A percentile compares a stretch with the other conserved stretches of the same genome.
These are phyloP conservation scores for Boletus patriciae DNA, from an alignment of 768 basidiomycete genomes.

Conservation along the genomic window DNA sequence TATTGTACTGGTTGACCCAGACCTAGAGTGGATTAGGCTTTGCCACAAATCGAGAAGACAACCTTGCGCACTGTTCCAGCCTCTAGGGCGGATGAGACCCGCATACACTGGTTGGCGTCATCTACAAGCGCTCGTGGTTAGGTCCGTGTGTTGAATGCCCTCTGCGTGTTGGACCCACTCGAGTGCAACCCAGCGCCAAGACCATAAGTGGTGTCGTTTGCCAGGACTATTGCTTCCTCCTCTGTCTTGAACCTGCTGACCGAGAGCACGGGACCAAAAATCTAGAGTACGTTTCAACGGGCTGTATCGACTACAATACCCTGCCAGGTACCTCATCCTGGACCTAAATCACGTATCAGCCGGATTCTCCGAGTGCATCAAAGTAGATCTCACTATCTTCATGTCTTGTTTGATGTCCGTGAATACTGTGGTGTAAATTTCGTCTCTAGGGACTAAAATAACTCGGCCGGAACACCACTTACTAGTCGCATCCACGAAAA, in stretches of 20 bases:
- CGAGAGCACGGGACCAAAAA: conserved; percentile 91
- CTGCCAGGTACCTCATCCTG: conserved; percentile 30
- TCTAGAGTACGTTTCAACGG: conserved; percentile 44
- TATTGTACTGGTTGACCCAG: conserved; percentile 91
- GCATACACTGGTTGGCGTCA: conserved; percentile 87
- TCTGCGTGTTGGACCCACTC: conserved; percentile 47
- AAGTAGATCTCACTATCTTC: conserved; percentile 68
- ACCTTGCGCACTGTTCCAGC: conserved; percentile 73
- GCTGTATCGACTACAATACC: conserved; percentile 7
- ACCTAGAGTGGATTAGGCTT: conserved; percentile 46
- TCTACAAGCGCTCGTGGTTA: conserved; percentile 36
- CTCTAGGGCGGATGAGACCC: conserved; percentile 81
- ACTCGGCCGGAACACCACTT: conserved; percentile 29
- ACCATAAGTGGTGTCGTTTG: conserved; percentile 89
- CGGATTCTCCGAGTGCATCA: neutral
- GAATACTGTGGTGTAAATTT: conserved; percentile 57
- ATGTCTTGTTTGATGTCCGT: conserved; percentile 75
- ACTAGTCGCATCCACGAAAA: conserved; percentile 89
- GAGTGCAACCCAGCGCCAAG: conserved; percentile 91
- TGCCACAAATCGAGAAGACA: neutral
- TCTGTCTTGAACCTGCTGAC: conserved; percentile 84
- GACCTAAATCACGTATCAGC: conserved; percentile 32
- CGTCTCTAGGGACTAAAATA: conserved; percentile 4
- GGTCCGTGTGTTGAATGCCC: neutral
- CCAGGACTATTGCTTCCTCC: conserved; percentile 78